Evolutionary conservation across 257 asterid species (phyloP).

Genomic region (Anisodus tanguticus): DNA sequence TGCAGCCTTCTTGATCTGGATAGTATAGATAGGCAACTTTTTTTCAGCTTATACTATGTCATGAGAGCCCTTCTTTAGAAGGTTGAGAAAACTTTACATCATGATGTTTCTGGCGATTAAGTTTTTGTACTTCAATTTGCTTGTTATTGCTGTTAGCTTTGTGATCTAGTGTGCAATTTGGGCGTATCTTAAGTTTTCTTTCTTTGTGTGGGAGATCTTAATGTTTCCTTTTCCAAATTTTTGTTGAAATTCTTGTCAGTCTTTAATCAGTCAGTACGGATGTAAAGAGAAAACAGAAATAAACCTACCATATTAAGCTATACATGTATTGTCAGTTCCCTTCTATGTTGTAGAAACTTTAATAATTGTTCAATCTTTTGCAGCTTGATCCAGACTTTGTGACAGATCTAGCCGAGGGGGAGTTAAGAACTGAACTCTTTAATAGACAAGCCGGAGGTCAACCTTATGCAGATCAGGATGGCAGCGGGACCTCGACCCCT

Average conservation of each 20-base stretch:
- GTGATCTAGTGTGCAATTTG: constrained; percentile 16
- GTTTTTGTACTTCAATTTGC: background rate
- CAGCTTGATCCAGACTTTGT: constrained; percentile 65
- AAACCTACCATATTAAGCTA: background rate
- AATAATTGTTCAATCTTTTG: constrained; percentile 32
- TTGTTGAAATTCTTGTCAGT: background rate
- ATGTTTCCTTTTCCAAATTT: background rate
- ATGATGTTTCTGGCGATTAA: background rate
- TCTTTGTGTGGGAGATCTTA: constrained; percentile 3
- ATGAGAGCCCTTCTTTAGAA: background rate
- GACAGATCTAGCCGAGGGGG: constrained; percentile 54
- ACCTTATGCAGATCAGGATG: constrained; percentile 53
- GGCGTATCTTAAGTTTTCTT: background rate
- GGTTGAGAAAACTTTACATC: background rate
- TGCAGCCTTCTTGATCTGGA: background rate
- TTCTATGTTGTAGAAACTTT: background rate
- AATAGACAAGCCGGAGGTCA: constrained; percentile 37
- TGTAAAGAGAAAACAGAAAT: background rate
- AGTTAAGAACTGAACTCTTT: constrained; percentile 52
- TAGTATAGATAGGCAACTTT: background rate
- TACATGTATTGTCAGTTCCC: no score
- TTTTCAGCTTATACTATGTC: background rate
- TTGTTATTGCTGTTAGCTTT: background rate
- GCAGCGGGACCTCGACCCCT: constrained; percentile 57
- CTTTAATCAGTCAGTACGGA: background rate